phyloP scores from a whole-genome alignment of 495 filamentous ascomycete species.

The Copromyces sp. region DNA sequence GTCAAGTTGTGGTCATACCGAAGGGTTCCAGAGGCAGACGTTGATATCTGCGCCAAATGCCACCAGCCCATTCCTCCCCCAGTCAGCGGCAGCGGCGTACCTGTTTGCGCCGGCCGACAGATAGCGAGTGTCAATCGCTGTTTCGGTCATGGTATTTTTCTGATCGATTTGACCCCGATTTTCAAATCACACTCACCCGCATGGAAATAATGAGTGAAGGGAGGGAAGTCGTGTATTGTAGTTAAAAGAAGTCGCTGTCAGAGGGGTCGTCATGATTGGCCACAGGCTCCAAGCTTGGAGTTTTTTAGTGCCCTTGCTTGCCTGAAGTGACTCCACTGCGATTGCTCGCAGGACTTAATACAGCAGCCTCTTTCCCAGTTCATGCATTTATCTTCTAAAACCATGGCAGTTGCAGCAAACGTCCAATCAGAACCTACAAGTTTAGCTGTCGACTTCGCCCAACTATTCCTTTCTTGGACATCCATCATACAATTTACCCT shows the following conservation, averaged over 20 bases:
- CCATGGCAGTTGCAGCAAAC: neutral
- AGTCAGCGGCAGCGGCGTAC: constrained; percentile 83
- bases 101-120: constrained; percentile 83
- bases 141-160: constrained; percentile 10
- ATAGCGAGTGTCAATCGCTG: constrained; percentile 38
- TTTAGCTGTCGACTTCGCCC: neutral
- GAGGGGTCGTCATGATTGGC: neutral
- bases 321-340: neutral
- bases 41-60: constrained; percentile 87
- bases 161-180: neutral
- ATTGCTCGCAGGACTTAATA: neutral
- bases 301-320: neutral
- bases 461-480: neutral
- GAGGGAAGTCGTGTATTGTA: neutral
- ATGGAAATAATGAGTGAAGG: neutral
- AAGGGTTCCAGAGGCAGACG: constrained; percentile 79
- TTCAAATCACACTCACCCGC: neutral
- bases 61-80: constrained; percentile 64
- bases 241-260: neutral
- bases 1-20: constrained; percentile 42
- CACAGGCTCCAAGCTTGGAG: neutral
- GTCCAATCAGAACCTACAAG: neutral
- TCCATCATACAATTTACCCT: neutral
- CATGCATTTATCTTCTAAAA: neutral
- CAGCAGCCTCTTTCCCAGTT: neutral